Percentiles rank a stretch among this genome's conserved stretches.
phyloP scores from a whole-genome alignment of 2,329 filamentous ascomycete genomes.

The Leptographium galeiforme region DNA sequence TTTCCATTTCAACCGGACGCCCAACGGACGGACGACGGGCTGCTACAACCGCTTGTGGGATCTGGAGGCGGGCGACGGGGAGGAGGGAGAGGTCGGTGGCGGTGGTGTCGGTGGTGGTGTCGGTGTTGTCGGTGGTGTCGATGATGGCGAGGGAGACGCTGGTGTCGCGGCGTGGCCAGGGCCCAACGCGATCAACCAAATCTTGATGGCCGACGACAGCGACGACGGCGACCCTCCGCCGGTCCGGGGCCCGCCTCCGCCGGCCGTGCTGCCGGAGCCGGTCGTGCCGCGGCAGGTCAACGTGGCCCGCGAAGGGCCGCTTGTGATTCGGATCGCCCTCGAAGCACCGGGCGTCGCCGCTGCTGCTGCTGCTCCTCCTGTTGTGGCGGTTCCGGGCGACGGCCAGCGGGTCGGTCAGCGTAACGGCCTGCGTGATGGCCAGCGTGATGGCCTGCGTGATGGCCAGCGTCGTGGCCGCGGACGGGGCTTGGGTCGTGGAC shows the following conservation, averaged over 20 bases:
- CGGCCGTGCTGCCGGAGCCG: conserved; percentile 16
- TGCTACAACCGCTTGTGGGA: conserved; percentile 90
- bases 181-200: no score
- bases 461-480: background rate
- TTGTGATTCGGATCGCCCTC: conserved; percentile 40
- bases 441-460: background rate
- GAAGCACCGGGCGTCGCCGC: conserved; percentile 5
- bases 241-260: no score
- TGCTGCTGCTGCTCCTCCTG: background rate
- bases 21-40: conserved; percentile 35
- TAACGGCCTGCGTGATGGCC: background rate
- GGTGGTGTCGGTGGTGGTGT: no score
- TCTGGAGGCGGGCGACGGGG: conserved; percentile 59
- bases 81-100: conserved; percentile 21
- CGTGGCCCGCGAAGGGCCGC: conserved; percentile 42
- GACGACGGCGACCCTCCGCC: conserved; percentile 26
- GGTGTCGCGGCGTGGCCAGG: no score
- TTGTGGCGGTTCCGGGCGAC: background rate
- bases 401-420: background rate
- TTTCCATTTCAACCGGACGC: conserved; percentile 65
- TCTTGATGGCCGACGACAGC: conserved; percentile 18
- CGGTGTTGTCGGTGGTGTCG: no score
- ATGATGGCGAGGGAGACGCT: no score
- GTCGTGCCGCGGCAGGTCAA: conserved; percentile 22
- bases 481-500: background rate